phyloP scores from a whole-genome alignment of 352 stramenopile genomes.

The Phytophthora hibernalis region DNA sequence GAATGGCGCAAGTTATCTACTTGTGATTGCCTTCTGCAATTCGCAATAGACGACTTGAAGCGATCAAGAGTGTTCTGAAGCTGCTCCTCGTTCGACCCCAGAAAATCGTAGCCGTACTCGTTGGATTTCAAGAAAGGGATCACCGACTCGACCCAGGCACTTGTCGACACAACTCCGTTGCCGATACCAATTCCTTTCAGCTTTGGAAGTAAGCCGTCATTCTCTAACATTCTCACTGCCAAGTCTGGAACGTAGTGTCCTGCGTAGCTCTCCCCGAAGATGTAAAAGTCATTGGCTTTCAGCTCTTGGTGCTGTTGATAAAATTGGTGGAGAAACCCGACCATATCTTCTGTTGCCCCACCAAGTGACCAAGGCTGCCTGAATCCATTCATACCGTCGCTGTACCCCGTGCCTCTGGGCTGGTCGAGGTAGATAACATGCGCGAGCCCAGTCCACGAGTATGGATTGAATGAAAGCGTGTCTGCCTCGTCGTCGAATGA shows the following conservation, averaged over 20 bases:
- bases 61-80: constrained; percentile 16
- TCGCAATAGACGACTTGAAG: constrained; percentile 27
- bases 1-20: constrained; percentile 10
- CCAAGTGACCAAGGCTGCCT: constrained; percentile 53
- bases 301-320: constrained; percentile 53
- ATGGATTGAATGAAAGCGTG: constrained; percentile 85
- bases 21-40: constrained; percentile 12
- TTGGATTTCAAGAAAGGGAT: constrained; percentile 59
- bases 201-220: constrained; percentile 29
- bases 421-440: constrained; percentile 98
- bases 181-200: constrained; percentile 90
- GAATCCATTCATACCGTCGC: constrained; percentile 18
- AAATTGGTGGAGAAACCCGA: constrained; percentile 64
- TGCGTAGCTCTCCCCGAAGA: constrained; percentile 96
- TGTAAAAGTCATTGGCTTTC: constrained; percentile 80
- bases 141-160: constrained; percentile 53
- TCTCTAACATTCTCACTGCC: constrained; percentile 70
- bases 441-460: constrained; percentile 94
- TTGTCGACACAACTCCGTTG: constrained; percentile 76
- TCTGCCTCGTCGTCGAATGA: constrained; percentile 73
- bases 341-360: constrained; percentile 54
- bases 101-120: constrained; percentile 49
- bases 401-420: constrained; percentile 85
- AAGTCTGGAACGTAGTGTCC: constrained; percentile 96
- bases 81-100: constrained; percentile 23